Conservation (phyloP, 257 asterid species). For the Pogostemon cablin region DNA sequence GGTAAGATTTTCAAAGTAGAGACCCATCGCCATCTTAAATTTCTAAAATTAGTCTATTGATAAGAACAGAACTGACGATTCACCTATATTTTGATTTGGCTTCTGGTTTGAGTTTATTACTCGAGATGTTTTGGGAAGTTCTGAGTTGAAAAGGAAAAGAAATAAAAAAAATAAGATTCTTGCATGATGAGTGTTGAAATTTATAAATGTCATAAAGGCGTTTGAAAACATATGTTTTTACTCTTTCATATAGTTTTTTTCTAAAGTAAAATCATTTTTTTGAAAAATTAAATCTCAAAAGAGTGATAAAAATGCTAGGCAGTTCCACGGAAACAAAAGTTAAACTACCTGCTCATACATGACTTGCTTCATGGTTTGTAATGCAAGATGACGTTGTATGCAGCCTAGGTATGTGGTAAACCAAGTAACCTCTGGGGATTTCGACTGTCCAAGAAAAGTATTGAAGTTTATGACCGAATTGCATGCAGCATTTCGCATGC, state of each 20-base stretch:
- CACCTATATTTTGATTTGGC: neutral
- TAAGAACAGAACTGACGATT: slow-evolving; percentile 16
- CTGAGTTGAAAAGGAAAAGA: neutral
- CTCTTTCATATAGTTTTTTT: neutral
- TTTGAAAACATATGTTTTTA: neutral
- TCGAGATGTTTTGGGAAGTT: slow-evolving; percentile 17
- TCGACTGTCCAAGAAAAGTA: slow-evolving; percentile 87
- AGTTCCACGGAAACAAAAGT: neutral
- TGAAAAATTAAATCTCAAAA: neutral
- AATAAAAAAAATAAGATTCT: too few relatives aligned
- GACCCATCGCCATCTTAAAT: slow-evolving; percentile 4
- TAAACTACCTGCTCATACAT: neutral
- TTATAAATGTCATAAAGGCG: neutral
- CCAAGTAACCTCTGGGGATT: slow-evolving; percentile 97
- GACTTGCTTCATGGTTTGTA: neutral
- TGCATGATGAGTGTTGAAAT: neutral
- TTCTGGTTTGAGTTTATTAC: neutral
- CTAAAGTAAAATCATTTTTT: neutral
- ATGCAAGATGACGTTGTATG: slow-evolving; percentile 36
- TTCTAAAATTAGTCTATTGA: slow-evolving; percentile 15
- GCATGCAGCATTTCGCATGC: slow-evolving; percentile 96
- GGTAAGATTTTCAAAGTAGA: slow-evolving; percentile 55
- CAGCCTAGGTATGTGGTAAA: slow-evolving; percentile 99
- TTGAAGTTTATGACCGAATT: slow-evolving; percentile 86
- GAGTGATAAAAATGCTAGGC: neutral